A percentile compares a stretch with the other conserved stretches of the same genome.
phyloP scores from a whole-genome alignment of 176 grass and related monocot species.

The Raddia guianensis region DNA sequence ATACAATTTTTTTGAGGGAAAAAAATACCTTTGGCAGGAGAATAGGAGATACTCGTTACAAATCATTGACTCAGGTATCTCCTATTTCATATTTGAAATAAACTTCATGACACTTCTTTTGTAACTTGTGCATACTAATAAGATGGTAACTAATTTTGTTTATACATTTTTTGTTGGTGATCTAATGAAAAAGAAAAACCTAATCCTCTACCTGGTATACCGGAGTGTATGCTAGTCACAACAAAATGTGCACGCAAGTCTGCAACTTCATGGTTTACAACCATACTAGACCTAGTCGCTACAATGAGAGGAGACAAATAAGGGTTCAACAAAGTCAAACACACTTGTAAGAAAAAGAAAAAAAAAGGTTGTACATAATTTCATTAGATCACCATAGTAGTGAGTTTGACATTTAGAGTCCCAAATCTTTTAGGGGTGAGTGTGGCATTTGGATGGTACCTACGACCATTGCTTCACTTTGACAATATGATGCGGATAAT shows the following conservation, averaged over 20 bases:
- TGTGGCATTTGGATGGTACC: neutral
- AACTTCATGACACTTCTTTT: neutral
- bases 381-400: neutral
- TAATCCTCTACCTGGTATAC: neutral
- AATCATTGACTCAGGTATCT: neutral
- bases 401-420: neutral
- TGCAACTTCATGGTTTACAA: slow-evolving; percentile 10
- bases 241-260: neutral
- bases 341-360: neutral
- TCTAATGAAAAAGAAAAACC: neutral
- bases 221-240: neutral
- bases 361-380: neutral
- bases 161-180: neutral
- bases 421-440: neutral
- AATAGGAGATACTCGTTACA: neutral
- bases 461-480: neutral
- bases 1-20: neutral
- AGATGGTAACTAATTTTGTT: neutral
- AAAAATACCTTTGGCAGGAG: neutral
- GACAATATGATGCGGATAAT: too few species aligned
- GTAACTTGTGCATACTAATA: neutral
- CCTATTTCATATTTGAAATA: neutral
- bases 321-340: slow-evolving; percentile 14
- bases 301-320: neutral
- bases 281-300: neutral